Conservation (phyloP, 1,284 basidiomycete species). For the Fomitopsis betulina region DNA sequence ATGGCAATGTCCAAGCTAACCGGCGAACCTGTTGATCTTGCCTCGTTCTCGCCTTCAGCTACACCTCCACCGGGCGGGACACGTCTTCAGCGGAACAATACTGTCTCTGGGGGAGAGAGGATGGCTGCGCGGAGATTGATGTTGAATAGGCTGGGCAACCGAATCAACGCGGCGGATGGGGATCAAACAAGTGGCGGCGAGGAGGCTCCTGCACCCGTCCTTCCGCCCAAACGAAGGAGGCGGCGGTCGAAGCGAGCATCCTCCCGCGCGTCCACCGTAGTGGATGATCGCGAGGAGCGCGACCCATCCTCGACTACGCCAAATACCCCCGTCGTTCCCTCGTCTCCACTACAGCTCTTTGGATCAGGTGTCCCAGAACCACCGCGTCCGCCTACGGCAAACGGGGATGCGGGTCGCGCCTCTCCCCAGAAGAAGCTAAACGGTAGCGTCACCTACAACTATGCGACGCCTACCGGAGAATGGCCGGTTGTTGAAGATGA, state of each 20-base stretch:
- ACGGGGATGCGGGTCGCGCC: slow-evolving; percentile 25
- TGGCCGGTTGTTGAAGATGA: slow-evolving; percentile 72
- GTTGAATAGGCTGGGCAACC: slow-evolving; percentile 56
- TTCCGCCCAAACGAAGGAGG: slow-evolving; percentile 46
- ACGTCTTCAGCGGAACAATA: slow-evolving; percentile 67
- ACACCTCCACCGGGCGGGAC: slow-evolving; percentile 42
- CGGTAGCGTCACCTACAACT: slow-evolving; percentile 24
- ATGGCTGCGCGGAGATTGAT: slow-evolving; percentile 63
- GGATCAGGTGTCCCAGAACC: slow-evolving; percentile 23
- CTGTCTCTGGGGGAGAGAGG: slow-evolving; percentile 73
- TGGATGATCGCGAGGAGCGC: slow-evolving; percentile 69
- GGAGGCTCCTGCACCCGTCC: slow-evolving; percentile 43
- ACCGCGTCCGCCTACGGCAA: slow-evolving; percentile 16
- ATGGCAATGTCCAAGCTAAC: slow-evolving; percentile 75
- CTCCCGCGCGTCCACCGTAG: slow-evolving; percentile 41
- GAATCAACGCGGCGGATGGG: slow-evolving; percentile 59
- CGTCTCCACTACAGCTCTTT: slow-evolving; percentile 42
- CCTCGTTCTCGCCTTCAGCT: slow-evolving; percentile 32
- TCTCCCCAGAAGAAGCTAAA: slow-evolving; percentile 21
- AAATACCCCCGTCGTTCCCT: slow-evolving; percentile 56
- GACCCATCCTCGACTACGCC: slow-evolving; percentile 56
- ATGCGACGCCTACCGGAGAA: slow-evolving; percentile 41
- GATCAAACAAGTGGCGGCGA: slow-evolving; percentile 61
- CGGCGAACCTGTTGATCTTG: slow-evolving; percentile 49
- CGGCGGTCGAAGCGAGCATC: slow-evolving; percentile 58